These are phyloP conservation scores for Cladophialophora exuberans DNA, from an alignment of 2,329 filamentous ascomycete species.

Conservation along the genomic window DNA sequence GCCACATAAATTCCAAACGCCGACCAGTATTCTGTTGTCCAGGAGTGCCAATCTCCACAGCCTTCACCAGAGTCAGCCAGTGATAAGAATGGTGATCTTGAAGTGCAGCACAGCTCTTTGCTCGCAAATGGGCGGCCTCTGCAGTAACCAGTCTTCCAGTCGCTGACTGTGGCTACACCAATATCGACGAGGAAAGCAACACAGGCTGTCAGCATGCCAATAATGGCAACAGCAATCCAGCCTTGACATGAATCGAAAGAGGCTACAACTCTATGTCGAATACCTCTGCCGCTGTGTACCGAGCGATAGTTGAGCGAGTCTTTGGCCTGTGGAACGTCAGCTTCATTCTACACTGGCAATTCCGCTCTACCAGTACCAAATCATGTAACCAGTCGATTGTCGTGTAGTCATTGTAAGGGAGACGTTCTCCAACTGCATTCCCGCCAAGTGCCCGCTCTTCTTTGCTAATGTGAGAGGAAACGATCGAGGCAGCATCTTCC, in stretches of 20 bases:
- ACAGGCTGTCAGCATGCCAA: slow-evolving; percentile 58
- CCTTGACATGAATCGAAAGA: slow-evolving; percentile 57
- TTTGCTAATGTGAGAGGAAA: slow-evolving; percentile 49
- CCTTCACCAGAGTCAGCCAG: slow-evolving; percentile 34
- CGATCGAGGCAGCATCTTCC: slow-evolving; percentile 47
- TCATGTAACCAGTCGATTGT: slow-evolving; percentile 67
- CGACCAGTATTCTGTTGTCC: slow-evolving; percentile 46
- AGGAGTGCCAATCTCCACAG: slow-evolving; percentile 50
- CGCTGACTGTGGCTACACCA: slow-evolving; percentile 57
- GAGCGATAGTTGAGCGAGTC: slow-evolving; percentile 58
- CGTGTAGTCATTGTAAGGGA: slow-evolving; percentile 65
- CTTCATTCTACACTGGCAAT: slow-evolving; percentile 4
- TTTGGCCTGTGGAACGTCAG: slow-evolving; percentile 50
- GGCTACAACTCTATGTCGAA: slow-evolving; percentile 46
- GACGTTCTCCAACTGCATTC: slow-evolving; percentile 56
- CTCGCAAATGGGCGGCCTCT: slow-evolving; percentile 48
- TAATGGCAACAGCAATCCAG: slow-evolving; percentile 59
- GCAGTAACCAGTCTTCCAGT: slow-evolving; percentile 64
- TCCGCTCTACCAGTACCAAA: slow-evolving; percentile 43
- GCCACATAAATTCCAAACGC: slow-evolving; percentile 55
- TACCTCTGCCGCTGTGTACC: slow-evolving; percentile 47
- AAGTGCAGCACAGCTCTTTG: slow-evolving; percentile 55
- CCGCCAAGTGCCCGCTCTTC: slow-evolving; percentile 53
- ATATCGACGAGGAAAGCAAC: slow-evolving; percentile 62
- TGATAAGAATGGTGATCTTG: slow-evolving; percentile 37